Evolutionary conservation across 805 yeast genomes (phyloP), one percentile per base, ranked within the genome.

Genomic region (Candida hispaniensis): DNA sequence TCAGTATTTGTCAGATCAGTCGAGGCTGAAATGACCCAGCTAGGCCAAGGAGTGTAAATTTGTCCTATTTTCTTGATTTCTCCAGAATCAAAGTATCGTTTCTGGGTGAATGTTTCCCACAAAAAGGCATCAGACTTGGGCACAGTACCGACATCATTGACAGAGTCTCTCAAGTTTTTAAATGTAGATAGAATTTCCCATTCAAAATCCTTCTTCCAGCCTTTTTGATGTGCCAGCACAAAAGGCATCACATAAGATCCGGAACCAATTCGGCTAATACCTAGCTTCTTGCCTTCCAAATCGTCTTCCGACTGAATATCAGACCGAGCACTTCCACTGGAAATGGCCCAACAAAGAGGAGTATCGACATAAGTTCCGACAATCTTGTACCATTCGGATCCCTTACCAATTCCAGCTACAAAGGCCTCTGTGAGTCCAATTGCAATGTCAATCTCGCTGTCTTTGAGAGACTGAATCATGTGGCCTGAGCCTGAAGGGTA

Each of bases 51-150:
- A 1, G 96, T 85, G 58, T 79, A 80, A 39, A 85, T 83, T 45
- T 79, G 81, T 10, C 94, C 96, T 41, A 85, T 74, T 46, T 70
- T 63, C 58, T 79, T 81, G 58, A 86, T 75, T 48, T 83, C 95
- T 13, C 71, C 68, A 38, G 60, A 67, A 49, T 81, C 94, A 54
- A 79, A 82, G 60, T 80, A 85, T 52, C 71, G 73, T 52, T 85
- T 85, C 19, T 86, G 73, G 1, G 96, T 85, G 62, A 85, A 85
- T 56, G 79, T 69, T 51, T 85, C 96, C 96, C 96, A 85, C 94
- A 86, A 79, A 56, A 85, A 85, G 2, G 88, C 93, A 51, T 85
- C 95, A 20, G 76, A 64, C 13, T 64, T 52, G 18, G 54, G 56
- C 14, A 66, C 63, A 3, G 53, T 61, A 8, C 56, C 64, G 41